phyloP scores from a whole-genome alignment of 345 rosid species.

The Jatropha curcas region DNA sequence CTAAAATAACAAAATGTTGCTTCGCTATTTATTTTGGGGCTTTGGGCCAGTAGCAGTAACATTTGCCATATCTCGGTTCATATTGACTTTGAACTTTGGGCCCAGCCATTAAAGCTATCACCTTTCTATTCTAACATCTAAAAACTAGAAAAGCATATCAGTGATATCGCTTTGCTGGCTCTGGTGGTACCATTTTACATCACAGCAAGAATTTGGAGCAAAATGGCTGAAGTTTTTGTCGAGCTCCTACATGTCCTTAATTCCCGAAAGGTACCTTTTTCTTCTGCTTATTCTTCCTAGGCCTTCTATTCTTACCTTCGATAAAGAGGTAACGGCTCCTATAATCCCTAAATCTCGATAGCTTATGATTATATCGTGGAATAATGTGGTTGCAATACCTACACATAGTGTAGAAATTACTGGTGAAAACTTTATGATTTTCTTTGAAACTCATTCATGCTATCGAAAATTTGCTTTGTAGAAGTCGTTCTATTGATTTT shows the following conservation, averaged over 20 bases:
- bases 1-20: too few species aligned
- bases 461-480: not conserved
- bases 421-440: not conserved
- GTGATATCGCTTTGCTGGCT: not conserved
- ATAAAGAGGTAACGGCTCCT: not conserved
- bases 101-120: not conserved
- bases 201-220: constrained; percentile 10
- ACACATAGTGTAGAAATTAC: not conserved
- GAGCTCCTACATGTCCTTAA: constrained; percentile 43
- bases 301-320: not conserved
- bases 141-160: not conserved
- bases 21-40: too few species aligned
- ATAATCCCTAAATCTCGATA: not conserved
- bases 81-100: not conserved
- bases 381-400: not conserved
- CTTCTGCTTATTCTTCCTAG: not conserved
- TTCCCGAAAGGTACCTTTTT: constrained; percentile 35
- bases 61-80: not conserved
- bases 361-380: not conserved
- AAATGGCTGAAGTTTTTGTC: constrained; percentile 43
- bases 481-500: not conserved
- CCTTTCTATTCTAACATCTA: not conserved
- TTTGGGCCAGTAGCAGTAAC: not conserved
- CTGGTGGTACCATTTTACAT: not conserved
- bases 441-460: too few species aligned